Evolutionary conservation across 2,329 filamentous ascomycete species (phyloP), one percentile per base, ranked within the genome.

Genomic region (Colletotrichum spaethianum): DNA sequence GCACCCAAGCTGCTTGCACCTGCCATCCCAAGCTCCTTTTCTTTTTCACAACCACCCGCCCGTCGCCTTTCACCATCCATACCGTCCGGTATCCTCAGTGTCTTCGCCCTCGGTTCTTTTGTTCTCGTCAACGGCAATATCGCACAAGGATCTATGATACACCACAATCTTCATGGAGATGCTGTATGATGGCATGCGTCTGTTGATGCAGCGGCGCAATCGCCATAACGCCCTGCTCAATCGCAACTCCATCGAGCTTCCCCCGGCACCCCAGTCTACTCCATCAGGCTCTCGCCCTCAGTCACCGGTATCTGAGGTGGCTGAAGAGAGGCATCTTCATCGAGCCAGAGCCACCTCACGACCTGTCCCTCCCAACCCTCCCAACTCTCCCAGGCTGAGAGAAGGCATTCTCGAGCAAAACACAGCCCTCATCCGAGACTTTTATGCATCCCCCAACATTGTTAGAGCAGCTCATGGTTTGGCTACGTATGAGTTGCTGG

Each of bases 281-380:
- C 69, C 69, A 23, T 68, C 69, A 5, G 57, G 53, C 14, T 72
- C 69, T 23, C 64, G 69, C 28, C 31, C 69, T n/a, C 69, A 72
- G 33, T 63, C 69, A 11, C 59, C 65, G 33, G 50, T 38, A 14
- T 20, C 44, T 23, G 62, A 53, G 12, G 20, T 59, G 44, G 20
- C 42, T 5, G 69, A 63, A 23, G 69, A 72, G 28, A 46, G 57
- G 44, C 69, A 63, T 18, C 20, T 69, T 46, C 70, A 72, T 62
- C 53, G 70, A 56, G 60, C 38, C 38, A 40, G 70, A n/a, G 70
- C 70, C n/a, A 40, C 63, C 16, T 72, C 70, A 20, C 44, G 28
- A 16, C 70, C 70, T 8, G 70, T 72, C 20, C 70, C 70, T 5
- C 70, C 66, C 8, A 72, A 72, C 8, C 70, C 70, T n/a, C 70